Evolutionary conservation across 768 basidiomycete species (phyloP).

Genomic region (Amanita muscaria): DNA sequence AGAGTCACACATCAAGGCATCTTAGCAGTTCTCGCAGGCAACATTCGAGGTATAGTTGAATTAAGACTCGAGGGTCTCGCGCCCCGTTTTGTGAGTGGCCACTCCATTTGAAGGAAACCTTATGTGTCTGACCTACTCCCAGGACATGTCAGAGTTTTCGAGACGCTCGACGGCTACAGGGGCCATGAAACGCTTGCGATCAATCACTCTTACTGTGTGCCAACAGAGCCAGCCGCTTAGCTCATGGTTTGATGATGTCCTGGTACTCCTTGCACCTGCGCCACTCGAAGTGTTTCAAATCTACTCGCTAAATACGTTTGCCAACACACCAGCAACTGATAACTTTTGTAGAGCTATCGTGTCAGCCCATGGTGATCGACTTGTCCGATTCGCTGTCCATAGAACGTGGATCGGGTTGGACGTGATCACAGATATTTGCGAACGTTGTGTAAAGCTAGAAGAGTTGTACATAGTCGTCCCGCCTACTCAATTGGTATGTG

Average conservation of each 20-base stretch:
- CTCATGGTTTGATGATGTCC: slow-evolving; percentile 38
- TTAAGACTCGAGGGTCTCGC: slow-evolving; percentile 60
- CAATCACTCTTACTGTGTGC: slow-evolving; percentile 50
- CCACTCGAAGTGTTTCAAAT: slow-evolving; percentile 57
- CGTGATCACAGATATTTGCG: slow-evolving; percentile 46
- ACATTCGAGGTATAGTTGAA: slow-evolving; percentile 35
- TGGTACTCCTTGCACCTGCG: slow-evolving; percentile 33
- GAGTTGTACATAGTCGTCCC: slow-evolving; percentile 57
- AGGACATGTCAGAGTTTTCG: slow-evolving; percentile 49
- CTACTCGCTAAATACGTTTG: slow-evolving; percentile 39
- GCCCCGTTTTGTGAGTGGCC: slow-evolving; percentile 41
- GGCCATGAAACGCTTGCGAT: slow-evolving; percentile 36
- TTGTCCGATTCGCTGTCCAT: slow-evolving; percentile 55
- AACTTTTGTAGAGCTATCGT: slow-evolving; percentile 46
- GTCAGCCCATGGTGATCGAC: slow-evolving; percentile 36
- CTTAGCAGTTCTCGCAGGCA: slow-evolving; percentile 38
- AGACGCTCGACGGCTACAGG: slow-evolving; percentile 24
- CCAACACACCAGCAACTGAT: slow-evolving; percentile 31
- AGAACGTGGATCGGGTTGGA: slow-evolving; percentile 47
- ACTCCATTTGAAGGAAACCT: neutral
- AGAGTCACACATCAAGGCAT: slow-evolving; percentile 60
- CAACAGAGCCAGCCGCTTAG: slow-evolving; percentile 23
- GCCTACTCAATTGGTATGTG: slow-evolving; percentile 35
- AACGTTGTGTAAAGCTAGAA: slow-evolving; percentile 42
- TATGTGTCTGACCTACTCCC: neutral